A percentile compares a stretch with the other conserved stretches of the same genome.
Evolutionary conservation across 208 protist species (phyloP).

Genomic region (Acanthamoeba comandoni): DNA sequence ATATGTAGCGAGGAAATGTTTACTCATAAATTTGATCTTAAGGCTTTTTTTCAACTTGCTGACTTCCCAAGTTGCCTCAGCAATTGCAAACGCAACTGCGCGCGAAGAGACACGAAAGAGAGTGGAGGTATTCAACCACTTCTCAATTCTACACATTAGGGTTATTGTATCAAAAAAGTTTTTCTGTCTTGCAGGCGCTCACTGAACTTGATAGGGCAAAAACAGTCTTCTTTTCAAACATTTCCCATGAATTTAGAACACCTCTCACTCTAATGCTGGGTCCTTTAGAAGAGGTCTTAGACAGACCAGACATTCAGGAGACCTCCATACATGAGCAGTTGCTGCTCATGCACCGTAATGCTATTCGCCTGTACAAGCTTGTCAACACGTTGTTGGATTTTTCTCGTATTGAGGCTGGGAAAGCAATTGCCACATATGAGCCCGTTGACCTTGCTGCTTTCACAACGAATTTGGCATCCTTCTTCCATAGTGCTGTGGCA

Average conservation of each 20-base stretch:
- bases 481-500: background rate
- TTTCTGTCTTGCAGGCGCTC: constrained; percentile 33
- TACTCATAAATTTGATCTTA: background rate
- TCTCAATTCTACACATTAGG: background rate
- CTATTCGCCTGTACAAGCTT: constrained; percentile 40
- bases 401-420: constrained; percentile 70
- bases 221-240: constrained; percentile 77
- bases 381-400: constrained; percentile 75
- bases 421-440: constrained; percentile 32
- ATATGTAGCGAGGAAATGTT: too few relatives aligned
- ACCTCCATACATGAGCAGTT: background rate
- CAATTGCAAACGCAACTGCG: background rate
- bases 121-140: background rate
- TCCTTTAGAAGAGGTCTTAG: constrained; percentile 35
- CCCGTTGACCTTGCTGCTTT: constrained; percentile 12
- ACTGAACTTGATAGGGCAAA: constrained; percentile 75
- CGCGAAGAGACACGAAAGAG: background rate
- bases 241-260: constrained; percentile 75
- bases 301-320: background rate
- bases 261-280: constrained; percentile 76
- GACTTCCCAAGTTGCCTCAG: background rate
- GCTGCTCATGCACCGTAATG: constrained; percentile 62
- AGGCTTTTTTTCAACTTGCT: background rate
- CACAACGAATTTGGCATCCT: constrained; percentile 20
- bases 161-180: background rate